Base-by-base conservation (phyloP, 345 rosid species). In the Populus tremula region DNA sequence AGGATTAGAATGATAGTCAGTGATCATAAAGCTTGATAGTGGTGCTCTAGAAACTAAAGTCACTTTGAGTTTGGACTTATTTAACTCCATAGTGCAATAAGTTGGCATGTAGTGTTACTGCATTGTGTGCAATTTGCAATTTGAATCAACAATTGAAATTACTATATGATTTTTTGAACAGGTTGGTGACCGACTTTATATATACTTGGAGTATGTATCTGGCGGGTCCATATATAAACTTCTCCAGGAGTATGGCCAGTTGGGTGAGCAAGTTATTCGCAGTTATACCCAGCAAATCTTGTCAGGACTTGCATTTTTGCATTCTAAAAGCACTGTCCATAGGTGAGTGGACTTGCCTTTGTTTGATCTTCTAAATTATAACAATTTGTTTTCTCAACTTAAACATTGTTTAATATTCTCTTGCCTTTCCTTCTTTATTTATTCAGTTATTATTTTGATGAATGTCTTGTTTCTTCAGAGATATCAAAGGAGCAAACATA, bases 401-500 rank as follows among this genome's bases (percentile, higher is more conserved):
- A 64, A 29, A 20, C 11, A 64, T 53, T 7, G 39, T 35, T 35
- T 56, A 29, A 7, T 59, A 71, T 65, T 5, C 16, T 75, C 31
- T 47, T 75, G 67, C 54, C 29, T 23, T 70, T 67, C 56, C 25
- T 29, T 29, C 39, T 20, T 63, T 74, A 20, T 20, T 20, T 50
- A 18, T 50, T 17, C 18, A 43, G 18, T 50, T 54, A 18, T 53
- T 56, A 9, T 59, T 2, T 59, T 23, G 29, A 9, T 59, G 12
- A 59, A 17, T 18, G 29, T 71, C 10, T 50, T 73, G 84, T 45
- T 23, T 69, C 27, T 36, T 18, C 78, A 91, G 96, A 79, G 96
- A 90, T 81, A 90, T 91, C 33, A 91, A 91, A 86, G 96, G 96
- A 85, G 96, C 96, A 78, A 91, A 90, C 84, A 82, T 91, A 82